Conservation (phyloP, 2,329 filamentous ascomycete species). For the Phyllosticta citrichinensis region DNA sequence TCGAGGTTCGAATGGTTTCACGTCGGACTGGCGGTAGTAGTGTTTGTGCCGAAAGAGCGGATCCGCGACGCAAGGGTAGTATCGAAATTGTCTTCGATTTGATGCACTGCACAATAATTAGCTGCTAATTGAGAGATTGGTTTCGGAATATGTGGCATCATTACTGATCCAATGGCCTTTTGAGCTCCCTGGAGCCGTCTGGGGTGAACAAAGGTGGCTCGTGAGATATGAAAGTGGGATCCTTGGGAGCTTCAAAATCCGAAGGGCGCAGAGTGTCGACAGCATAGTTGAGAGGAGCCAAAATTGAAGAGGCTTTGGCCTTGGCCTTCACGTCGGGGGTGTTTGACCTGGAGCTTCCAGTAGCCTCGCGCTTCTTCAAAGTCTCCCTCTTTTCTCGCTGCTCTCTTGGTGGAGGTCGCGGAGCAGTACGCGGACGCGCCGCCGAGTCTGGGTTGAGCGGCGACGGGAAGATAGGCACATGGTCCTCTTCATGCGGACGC, state of each 20-base stretch:
- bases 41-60: slow-evolving; percentile 76
- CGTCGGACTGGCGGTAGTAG: slow-evolving; percentile 83
- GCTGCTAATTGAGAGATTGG: not conserved
- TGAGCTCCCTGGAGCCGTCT: slow-evolving; percentile 33
- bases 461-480: slow-evolving; percentile 57
- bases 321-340: slow-evolving; percentile 33
- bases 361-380: slow-evolving; percentile 43
- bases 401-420: slow-evolving; percentile 25
- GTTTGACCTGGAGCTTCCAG: slow-evolving; percentile 26
- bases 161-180: slow-evolving; percentile 38
- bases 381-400: slow-evolving; percentile 44
- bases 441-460: slow-evolving; percentile 54
- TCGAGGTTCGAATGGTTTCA: slow-evolving; percentile 69
- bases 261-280: slow-evolving; percentile 31
- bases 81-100: slow-evolving; percentile 68
- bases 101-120: slow-evolving; percentile 35
- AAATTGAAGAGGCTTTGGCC: slow-evolving; percentile 23
- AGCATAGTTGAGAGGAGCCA: slow-evolving; percentile 42
- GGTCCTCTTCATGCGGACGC: slow-evolving; percentile 8
- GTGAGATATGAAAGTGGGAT: slow-evolving; percentile 36
- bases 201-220: slow-evolving; percentile 37
- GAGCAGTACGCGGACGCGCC: slow-evolving; percentile 31
- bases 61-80: slow-evolving; percentile 84
- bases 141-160: not conserved
- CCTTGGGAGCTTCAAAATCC: slow-evolving; percentile 41